These are phyloP conservation scores for Russula emetica DNA, from an alignment of 768 basidiomycete species.

Conservation along the genomic window DNA sequence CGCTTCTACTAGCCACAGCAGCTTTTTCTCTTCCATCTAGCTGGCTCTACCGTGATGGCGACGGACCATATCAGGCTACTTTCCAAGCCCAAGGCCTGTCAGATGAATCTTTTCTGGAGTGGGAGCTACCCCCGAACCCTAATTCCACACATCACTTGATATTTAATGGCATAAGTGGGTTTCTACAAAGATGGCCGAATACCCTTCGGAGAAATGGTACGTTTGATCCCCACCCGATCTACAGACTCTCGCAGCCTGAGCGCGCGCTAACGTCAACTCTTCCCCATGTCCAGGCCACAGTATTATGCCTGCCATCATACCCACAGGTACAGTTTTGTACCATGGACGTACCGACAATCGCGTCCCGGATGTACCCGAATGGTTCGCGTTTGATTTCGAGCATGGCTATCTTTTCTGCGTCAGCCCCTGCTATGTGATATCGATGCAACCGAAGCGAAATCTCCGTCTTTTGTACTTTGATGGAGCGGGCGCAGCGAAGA, in stretches of 20 bases:
- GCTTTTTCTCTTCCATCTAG: constrained; percentile 7
- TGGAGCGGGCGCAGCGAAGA: constrained; percentile 24
- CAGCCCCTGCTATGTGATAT: constrained; percentile 10
- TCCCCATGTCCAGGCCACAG: constrained; percentile 15
- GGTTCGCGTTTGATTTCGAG: constrained; percentile 28
- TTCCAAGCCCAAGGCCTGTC: not conserved
- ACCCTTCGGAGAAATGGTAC: constrained; percentile 30
- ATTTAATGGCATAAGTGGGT: constrained; percentile 36
- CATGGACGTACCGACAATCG: constrained; percentile 14
- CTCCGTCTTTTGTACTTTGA: constrained; percentile 26
- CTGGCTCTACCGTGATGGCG: constrained; percentile 25
- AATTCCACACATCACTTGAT: constrained; percentile 36
- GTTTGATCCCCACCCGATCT: not conserved
- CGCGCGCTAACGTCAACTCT: not conserved
- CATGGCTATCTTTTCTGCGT: constrained; percentile 14
- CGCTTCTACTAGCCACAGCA: not conserved
- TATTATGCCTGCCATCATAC: constrained; percentile 21
- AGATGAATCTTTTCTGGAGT: not conserved
- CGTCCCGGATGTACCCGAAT: constrained; percentile 19
- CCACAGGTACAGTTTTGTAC: constrained; percentile 25
- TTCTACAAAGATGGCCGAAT: constrained; percentile 41
- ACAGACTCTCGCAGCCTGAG: not conserved
- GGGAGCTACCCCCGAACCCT: constrained; percentile 29
- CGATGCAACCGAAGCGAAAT: constrained; percentile 17
- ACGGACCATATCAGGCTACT: constrained; percentile 30